Evolutionary conservation across 2,329 filamentous ascomycete species (phyloP).

Genomic region (Uncinocarpus reesii): DNA sequence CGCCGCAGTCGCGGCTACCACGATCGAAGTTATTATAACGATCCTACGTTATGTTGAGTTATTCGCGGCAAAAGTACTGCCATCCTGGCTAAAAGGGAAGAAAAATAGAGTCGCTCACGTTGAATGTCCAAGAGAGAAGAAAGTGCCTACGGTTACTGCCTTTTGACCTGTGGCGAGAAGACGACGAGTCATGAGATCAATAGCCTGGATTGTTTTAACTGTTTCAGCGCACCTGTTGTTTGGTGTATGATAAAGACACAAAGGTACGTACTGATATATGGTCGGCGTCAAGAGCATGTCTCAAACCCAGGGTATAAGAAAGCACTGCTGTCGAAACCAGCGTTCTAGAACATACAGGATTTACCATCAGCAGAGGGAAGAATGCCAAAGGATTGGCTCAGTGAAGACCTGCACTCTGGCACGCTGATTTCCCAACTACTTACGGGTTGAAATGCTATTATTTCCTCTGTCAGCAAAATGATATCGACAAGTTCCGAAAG

Average conservation of each 20-base stretch:
- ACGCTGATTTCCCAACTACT: background rate
- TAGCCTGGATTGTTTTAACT: conserved; percentile 46
- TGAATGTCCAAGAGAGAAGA: conserved; percentile 86
- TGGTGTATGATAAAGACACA: background rate
- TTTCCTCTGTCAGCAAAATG: background rate
- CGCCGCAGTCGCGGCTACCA: conserved; percentile 82
- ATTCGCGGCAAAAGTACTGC: background rate
- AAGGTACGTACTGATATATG: conserved; percentile 54
- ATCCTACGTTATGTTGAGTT: conserved; percentile 40
- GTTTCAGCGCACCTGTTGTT: background rate
- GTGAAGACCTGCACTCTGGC: background rate
- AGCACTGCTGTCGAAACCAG: conserved; percentile 73
- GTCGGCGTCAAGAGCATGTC: conserved; percentile 96
- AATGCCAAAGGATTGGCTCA: background rate
- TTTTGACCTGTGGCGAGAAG: conserved; percentile 75
- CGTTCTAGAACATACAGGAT: conserved; percentile 28
- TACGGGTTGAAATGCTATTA: conserved; percentile 11
- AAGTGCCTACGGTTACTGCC: conserved; percentile 86
- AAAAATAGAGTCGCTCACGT: conserved; percentile 43
- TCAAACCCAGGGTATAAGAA: conserved; percentile 77
- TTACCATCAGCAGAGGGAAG: too few relatives aligned
- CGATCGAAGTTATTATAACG: conserved; percentile 78
- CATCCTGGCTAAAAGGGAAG: background rate
- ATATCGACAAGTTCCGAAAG: background rate
- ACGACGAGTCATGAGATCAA: conserved; percentile 87